A percentile compares a stretch with the other conserved stretches of the same genome.
Evolutionary conservation across 2,329 filamentous ascomycete species (phyloP).

Genomic region (Trichoderma oligosporum): DNA sequence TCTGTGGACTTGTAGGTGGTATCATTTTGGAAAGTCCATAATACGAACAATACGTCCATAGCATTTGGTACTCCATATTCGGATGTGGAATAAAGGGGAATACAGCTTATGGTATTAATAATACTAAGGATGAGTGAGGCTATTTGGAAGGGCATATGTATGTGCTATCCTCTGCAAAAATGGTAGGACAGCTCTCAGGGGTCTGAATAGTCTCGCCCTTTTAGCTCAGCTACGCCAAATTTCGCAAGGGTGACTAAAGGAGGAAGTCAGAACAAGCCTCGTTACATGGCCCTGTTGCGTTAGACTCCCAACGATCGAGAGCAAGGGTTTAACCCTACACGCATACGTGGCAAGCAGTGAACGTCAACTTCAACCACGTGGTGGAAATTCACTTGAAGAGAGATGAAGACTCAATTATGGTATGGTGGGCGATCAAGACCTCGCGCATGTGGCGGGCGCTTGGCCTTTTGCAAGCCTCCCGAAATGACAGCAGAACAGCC

Average conservation of each 20-base stretch:
- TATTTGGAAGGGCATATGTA: too few relatives aligned
- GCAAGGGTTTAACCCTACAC: constrained; percentile 12
- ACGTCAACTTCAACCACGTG: constrained; percentile 7
- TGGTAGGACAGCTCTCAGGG: neutral
- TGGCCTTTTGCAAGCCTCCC: neutral
- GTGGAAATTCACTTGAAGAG: neutral
- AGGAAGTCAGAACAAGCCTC: neutral
- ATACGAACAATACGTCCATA: too few relatives aligned
- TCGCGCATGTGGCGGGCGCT: neutral
- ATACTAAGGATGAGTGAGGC: too few relatives aligned
- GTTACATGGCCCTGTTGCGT: neutral
- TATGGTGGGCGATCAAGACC: neutral
- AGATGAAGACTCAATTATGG: neutral
- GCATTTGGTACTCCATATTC: too few relatives aligned
- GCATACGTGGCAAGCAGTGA: constrained; percentile 14
- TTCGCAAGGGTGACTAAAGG: neutral
- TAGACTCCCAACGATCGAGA: neutral
- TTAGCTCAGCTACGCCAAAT: neutral
- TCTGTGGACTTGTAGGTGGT: too few relatives aligned
- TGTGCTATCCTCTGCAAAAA: neutral
- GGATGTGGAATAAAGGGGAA: too few relatives aligned
- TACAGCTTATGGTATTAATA: too few relatives aligned
- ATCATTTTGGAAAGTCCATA: too few relatives aligned
- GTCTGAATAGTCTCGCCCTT: neutral
- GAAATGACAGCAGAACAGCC: neutral